Evolutionary conservation across 768 basidiomycete species (phyloP), one percentile per base, ranked within the genome.

Genomic region (Suillus cothurnatus): DNA sequence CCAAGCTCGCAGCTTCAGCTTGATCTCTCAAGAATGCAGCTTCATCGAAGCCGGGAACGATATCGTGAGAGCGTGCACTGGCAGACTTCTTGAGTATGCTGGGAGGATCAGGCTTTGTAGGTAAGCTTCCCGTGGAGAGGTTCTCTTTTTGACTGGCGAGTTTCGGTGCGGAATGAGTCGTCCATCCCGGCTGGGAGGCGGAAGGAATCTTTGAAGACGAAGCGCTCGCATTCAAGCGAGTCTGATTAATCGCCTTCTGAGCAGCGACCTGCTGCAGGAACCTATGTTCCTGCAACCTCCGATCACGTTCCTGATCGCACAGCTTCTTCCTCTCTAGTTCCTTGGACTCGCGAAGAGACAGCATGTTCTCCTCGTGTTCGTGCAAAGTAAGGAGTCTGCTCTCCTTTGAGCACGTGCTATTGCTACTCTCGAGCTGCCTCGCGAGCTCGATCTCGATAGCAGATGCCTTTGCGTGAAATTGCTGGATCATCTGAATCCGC

Each of bases 401-500:
- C 62, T 76, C 75, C 61, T 71, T 76, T 7, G 75, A 76, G n/a
- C 72, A 68, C 19, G 73, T 52, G 47, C 72, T 71, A 28, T 74
- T 52, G 47, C 57, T 65, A 0, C 70, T 61, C n/a, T 74, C 60
- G 32, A 76, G 74, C 1, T 58, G 68, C 52, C 72, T 69, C 19
- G 77, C 69, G 23, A 77, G 73, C 49, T 71, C 71, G 36, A 77
- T 72, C 63, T 76, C 75, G 65, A 74, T 64, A 17, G 71, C 63
- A 8, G 74, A 73, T 2, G 75, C 75, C 64, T 72, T 71, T 3
- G 66, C 69, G 31, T 76, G 75, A 66, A 76, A 76, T 12, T 76
- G 65, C 62, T 76, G 70, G 34, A 76, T 76, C 75, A 76, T 76
- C 66, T 76, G 74, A 6, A 77, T 76, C 7, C 76, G 76, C 21